phyloP scores from a whole-genome alignment of 1,284 basidiomycete species.

The Trichosporon sp. region DNA sequence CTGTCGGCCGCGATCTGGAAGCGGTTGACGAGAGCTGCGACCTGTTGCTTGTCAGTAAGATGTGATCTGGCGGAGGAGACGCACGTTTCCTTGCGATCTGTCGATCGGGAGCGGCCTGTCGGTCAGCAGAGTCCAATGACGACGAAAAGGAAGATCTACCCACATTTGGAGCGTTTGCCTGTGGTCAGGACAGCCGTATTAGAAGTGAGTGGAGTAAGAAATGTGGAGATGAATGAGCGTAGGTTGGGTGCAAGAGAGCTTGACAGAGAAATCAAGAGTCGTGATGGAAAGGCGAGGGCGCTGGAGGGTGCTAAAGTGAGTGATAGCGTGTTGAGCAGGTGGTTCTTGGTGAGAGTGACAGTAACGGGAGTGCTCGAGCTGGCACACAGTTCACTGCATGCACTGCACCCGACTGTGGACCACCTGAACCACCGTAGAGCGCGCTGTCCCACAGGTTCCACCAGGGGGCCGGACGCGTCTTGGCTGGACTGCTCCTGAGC shows the following conservation, averaged over 20 bases:
- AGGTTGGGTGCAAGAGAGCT: not conserved
- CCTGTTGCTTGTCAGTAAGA: slow-evolving; percentile 30
- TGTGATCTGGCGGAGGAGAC: slow-evolving; percentile 12
- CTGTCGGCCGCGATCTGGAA: slow-evolving; percentile 36
- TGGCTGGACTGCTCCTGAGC: not conserved
- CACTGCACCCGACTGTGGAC: too few species aligned
- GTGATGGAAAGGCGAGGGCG: not conserved
- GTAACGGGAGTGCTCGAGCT: slow-evolving; percentile 1
- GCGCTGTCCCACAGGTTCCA: too few species aligned
- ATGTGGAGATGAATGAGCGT: not conserved
- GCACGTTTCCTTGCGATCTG: slow-evolving; percentile 34
- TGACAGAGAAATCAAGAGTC: not conserved
- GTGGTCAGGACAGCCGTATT: not conserved
- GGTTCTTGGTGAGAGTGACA: slow-evolving; percentile 10
- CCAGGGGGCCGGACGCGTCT: not conserved
- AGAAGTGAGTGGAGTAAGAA: not conserved
- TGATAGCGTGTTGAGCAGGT: slow-evolving; percentile 3
- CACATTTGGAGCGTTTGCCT: not conserved
- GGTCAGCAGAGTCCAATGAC: not conserved
- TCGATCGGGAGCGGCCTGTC: slow-evolving; percentile 35
- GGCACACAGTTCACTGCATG: too few species aligned
- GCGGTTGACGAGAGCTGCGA: slow-evolving; percentile 35
- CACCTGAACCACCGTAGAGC: too few species aligned
- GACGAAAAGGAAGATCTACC: not conserved
- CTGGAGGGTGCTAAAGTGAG: not conserved